A percentile compares a stretch with the other conserved stretches of the same genome.
These are phyloP conservation scores for Colletotrichum magnum DNA, from an alignment of 2,329 filamentous ascomycete species.

Conservation along the genomic window DNA sequence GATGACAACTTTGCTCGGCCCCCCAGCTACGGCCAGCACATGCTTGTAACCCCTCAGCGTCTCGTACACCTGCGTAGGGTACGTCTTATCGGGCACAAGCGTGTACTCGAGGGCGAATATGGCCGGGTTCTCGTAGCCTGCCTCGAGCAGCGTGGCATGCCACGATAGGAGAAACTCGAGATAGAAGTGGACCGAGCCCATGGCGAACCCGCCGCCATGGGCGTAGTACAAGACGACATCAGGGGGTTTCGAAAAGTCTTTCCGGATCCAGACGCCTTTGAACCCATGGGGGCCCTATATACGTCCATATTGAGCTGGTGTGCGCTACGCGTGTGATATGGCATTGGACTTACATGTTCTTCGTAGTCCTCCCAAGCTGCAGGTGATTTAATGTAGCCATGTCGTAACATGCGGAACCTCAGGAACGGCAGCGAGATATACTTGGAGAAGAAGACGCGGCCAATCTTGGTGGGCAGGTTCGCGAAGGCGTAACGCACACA, in stretches of 20 bases:
- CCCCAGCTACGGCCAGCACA: conserved; percentile 70
- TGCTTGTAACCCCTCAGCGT: conserved; percentile 79
- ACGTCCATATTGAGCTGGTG: conserved; percentile 14
- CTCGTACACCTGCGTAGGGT: conserved; percentile 81
- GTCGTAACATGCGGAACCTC: conserved; percentile 80
- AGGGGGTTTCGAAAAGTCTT: conserved; percentile 71
- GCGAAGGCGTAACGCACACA: conserved; percentile 85
- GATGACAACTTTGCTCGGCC: conserved; percentile 76
- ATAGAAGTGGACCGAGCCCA: conserved; percentile 88
- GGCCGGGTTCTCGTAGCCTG: conserved; percentile 81
- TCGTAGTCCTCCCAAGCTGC: conserved; percentile 72
- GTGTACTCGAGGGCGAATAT: conserved; percentile 87
- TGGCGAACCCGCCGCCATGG: conserved; percentile 86
- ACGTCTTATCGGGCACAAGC: conserved; percentile 80
- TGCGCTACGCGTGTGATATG: background rate
- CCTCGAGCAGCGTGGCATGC: conserved; percentile 74
- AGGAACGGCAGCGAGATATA: conserved; percentile 81
- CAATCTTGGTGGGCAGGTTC: conserved; percentile 76
- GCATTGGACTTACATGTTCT: conserved; percentile 57
- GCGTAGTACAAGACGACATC: conserved; percentile 88
- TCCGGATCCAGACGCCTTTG: conserved; percentile 78
- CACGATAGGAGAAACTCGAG: conserved; percentile 85
- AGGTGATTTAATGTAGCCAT: conserved; percentile 75
- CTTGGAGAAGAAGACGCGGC: conserved; percentile 84
- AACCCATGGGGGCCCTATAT: conserved; percentile 47